Evolutionary conservation across 2,329 filamentous ascomycete species (phyloP), one percentile per base, ranked within the genome.

Genomic region (Sclerotinia borealis): DNA sequence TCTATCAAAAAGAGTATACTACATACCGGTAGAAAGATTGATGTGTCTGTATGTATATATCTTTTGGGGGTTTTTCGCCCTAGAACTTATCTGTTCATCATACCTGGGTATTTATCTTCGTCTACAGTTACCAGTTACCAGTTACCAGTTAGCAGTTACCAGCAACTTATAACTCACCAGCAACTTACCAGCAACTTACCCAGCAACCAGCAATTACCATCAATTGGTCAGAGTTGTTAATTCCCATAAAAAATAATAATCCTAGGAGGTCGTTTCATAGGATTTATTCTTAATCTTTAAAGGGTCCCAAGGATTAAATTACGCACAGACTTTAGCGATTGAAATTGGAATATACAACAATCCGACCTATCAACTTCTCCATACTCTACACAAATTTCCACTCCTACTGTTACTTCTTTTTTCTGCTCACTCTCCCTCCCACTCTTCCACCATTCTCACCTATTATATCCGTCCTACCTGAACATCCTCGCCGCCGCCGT

Each of bases 371-470:
- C 52, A 56, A 56, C 19, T 8, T 0, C n/a, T 17, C 17, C 6
- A 56, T 25, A 10, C n/a, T 41, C 15, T n/a, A 39, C 51, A 56
- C 27, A 41, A n/a, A 31, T 34, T 36, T 34, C 54, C 27, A 45
- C 52, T 34, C 52, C 27, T 22, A 10, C 29, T 50, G n/a, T 11
- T 5, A 13, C n/a, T n/a, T 13, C 10, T 15, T 37, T 25, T 54
- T 37, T 39, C 37, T 15, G n/a, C n/a, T n/a, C n/a, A n/a, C n/a
- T n/a, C n/a, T n/a, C n/a, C n/a, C 52, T 55, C 39, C 54, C 54
- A 56, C 54, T 45, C 54, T 56, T 56, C 54, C 17, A 56, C 22
- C 27, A 43, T 55, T 11, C 27, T 45, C 52, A 56, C 54, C 27
- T 34, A 25, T 45, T 19, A 45, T 34, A 58, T 58, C n/a, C n/a